These are phyloP conservation scores for Geotrichum macrosporum DNA, from an alignment of 1,139 yeast species.

Conservation along the genomic window DNA sequence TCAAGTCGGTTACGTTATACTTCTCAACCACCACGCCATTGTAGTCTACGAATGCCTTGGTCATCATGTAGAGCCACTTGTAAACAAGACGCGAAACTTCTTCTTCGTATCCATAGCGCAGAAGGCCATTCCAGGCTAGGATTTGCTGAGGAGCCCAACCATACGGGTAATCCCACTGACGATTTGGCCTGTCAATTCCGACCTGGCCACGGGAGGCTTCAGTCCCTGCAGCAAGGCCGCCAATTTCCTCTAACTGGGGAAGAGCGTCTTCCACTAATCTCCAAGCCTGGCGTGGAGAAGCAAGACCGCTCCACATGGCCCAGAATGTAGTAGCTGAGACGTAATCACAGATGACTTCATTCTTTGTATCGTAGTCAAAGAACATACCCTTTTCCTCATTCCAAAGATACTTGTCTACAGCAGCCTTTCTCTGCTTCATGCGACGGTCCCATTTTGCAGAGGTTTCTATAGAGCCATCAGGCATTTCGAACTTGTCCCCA, in stretches of 20 bases:
- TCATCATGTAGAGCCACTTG: conserved; percentile 87
- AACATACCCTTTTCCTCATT: conserved; percentile 72
- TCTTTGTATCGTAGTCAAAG: conserved; percentile 76
- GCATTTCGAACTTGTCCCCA: conserved; percentile 44
- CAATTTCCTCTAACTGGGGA: conserved; percentile 73
- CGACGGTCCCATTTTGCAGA: conserved; percentile 56
- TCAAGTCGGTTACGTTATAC: conserved; percentile 79
- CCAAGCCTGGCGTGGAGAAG: conserved; percentile 71
- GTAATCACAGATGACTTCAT: conserved; percentile 54
- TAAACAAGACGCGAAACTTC: conserved; percentile 70
- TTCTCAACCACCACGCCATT: conserved; percentile 96
- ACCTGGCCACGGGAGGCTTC: conserved; percentile 68
- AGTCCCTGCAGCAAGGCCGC: conserved; percentile 89
- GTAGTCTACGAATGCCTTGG: conserved; percentile 86
- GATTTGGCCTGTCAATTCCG: conserved; percentile 65
- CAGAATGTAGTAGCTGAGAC: conserved; percentile 90
- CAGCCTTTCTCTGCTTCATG: conserved; percentile 52
- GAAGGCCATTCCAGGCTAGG: conserved; percentile 84
- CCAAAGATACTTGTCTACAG: conserved; percentile 76
- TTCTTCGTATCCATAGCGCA: conserved; percentile 64
- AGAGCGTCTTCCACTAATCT: conserved; percentile 56
- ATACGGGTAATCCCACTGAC: conserved; percentile 98
- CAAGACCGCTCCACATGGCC: conserved; percentile 84
- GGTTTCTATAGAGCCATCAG: conserved; percentile 46
- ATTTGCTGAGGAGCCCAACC: conserved; percentile 99